Evolutionary conservation across 2,329 filamentous ascomycete genomes (phyloP).

Genomic region (Cadophora gregata): DNA sequence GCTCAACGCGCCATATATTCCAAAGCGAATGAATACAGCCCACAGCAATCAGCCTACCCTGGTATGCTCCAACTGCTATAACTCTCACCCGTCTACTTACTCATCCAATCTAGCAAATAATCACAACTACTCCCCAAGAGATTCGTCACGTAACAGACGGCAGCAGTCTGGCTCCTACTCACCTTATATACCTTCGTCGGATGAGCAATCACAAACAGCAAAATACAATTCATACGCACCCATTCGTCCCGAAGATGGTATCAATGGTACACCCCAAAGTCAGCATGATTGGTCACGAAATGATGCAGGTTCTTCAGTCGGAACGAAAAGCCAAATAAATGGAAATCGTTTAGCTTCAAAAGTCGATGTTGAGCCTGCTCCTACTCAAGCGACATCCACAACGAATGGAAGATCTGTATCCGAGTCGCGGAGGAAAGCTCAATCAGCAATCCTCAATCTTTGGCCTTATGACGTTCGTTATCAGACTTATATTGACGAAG

Average conservation of each 20-base stretch:
- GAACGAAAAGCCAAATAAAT: conserved; percentile 24
- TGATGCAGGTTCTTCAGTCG: conserved; percentile 3
- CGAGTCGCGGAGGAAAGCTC: conserved; percentile 58
- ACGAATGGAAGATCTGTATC: conserved; percentile 30
- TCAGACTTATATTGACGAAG: conserved; percentile 74
- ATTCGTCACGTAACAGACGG: conserved; percentile 29
- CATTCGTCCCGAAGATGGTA: conserved; percentile 13
- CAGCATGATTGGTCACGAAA: conserved; percentile 28
- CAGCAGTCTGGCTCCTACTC: conserved; percentile 40
- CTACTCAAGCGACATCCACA: neutral
- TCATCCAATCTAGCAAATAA: conserved; percentile 29
- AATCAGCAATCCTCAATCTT: conserved; percentile 70
- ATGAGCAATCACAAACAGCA: conserved; percentile 28
- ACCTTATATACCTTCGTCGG: conserved; percentile 34
- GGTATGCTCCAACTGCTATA: conserved; percentile 28
- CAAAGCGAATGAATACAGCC: conserved; percentile 30
- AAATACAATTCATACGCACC: conserved; percentile 23
- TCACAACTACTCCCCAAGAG: conserved; percentile 31
- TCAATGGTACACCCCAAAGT: conserved; percentile 17
- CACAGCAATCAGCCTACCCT: conserved; percentile 30
- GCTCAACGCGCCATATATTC: conserved; percentile 36
- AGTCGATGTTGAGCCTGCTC: conserved; percentile 14
- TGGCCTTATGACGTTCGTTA: conserved; percentile 73
- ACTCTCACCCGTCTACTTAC: conserved; percentile 8
- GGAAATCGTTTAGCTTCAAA: conserved; percentile 5